phyloP scores from a whole-genome alignment of 1,139 yeast species.

The Blastobotrys proliferans region DNA sequence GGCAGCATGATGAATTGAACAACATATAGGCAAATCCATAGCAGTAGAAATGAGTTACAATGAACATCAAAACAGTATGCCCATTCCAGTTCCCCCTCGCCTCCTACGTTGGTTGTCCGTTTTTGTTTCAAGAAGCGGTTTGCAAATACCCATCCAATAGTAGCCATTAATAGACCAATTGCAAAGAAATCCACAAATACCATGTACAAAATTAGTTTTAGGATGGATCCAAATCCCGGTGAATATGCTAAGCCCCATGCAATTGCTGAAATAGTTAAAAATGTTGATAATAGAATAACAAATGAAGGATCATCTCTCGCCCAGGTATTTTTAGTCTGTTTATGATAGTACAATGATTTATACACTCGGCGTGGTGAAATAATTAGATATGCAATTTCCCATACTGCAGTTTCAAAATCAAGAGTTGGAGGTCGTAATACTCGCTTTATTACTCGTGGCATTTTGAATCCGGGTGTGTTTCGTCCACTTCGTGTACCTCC shows the following conservation, averaged over 20 bases:
- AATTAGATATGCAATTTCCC: constrained; percentile 79
- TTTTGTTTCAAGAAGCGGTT: constrained; percentile 52
- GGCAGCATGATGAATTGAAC: constrained; percentile 77
- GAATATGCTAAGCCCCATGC: constrained; percentile 90
- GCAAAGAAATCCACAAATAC: constrained; percentile 77
- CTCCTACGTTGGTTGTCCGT: constrained; percentile 38
- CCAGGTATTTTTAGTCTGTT: constrained; percentile 66
- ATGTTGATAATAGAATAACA: constrained; percentile 60
- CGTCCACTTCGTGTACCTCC: neutral
- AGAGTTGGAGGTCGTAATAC: constrained; percentile 73
- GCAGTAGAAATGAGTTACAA: constrained; percentile 78
- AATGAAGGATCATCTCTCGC: constrained; percentile 92
- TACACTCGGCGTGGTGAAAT: constrained; percentile 78
- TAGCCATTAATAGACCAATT: constrained; percentile 66
- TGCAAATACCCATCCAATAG: constrained; percentile 68
- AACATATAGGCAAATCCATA: constrained; percentile 75
- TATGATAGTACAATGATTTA: constrained; percentile 74
- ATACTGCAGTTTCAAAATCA: constrained; percentile 87
- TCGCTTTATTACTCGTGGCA: constrained; percentile 37
- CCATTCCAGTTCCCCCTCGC: constrained; percentile 73
- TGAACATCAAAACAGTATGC: constrained; percentile 92
- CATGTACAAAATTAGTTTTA: constrained; percentile 70
- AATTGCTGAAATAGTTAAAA: constrained; percentile 68
- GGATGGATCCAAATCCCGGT: constrained; percentile 54
- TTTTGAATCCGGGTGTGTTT: constrained; percentile 17